Base-by-base conservation (phyloP, 2,329 filamentous ascomycete genomes). In the Passalora sequoiae region DNA sequence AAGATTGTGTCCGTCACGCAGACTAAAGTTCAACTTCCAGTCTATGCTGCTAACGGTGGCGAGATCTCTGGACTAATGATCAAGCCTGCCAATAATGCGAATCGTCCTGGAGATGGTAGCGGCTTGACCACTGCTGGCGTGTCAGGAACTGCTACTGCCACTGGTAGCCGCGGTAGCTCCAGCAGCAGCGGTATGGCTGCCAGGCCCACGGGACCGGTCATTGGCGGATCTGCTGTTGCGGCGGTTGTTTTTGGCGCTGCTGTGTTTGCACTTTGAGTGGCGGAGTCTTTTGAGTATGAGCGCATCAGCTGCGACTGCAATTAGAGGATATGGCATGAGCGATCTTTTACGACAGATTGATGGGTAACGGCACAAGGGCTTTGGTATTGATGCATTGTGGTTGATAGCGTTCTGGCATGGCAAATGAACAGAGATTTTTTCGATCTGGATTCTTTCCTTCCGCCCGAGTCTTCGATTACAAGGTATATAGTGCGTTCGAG, bases 31-130 rank as follows among this genome's bases (percentile, higher is more conserved):
- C 69, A 71, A 17, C 68, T 76, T 52, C 70, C 69, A 2, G 75
- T 95, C 10, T 76, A 74, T 55, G 69, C 70, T 32, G 68, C 67
- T 54, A 71, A 72, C 32, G 80, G 80, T 39, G 65, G 66, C 51
- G 65, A 77, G 50, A 75, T 95, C 56, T 70, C 74, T 38, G 74
- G 78, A 54, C 76, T 87, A 53, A 73, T 73, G 25, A 78, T 88
- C 55, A 75, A 67, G 40, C 63, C 72, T 9, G 66, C 72, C 36
- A 73, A 74, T 44, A 62, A 73, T 49, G 72, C 70, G 60, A 83
- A 84, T 57, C 64, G 66, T 13, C 80, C 80, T 4, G 71, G 72
- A 24, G 63, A 67, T 42, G 66, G 66, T 43, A 62, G 38, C 19
- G 49, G 47, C 12, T 33, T 60, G 21, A 46, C 57, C 29, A 59